Evolutionary conservation across 1,284 basidiomycete species (phyloP).

Genomic region (Cutaneotrichosporon daszewskae): DNA sequence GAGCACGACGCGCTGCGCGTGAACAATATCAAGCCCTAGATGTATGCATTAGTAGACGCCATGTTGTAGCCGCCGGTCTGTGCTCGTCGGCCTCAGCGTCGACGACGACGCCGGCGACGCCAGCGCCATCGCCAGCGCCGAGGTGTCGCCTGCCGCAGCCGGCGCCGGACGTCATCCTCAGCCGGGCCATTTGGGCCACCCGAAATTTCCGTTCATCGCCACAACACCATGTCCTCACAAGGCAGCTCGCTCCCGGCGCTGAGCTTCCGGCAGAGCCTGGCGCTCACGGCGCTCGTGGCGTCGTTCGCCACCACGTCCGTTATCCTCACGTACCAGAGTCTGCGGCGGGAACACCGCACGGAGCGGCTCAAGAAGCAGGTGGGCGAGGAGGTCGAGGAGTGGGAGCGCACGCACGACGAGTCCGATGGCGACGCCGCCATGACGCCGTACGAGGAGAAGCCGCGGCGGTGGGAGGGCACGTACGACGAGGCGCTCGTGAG

Average conservation of each 20-base stretch:
- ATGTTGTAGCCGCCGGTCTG: no score
- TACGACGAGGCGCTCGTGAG: slow-evolving; percentile 72
- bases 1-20: slow-evolving; percentile 37
- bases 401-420: slow-evolving; percentile 27
- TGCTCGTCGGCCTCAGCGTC: no score
- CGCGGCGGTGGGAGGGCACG: slow-evolving; percentile 36
- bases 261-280: slow-evolving; percentile 27
- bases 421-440: background rate
- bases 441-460: slow-evolving; percentile 18
- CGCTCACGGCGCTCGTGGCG: slow-evolving; percentile 40
- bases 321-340: slow-evolving; percentile 44
- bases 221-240: no score
- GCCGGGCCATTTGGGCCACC: no score
- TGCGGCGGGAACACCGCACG: slow-evolving; percentile 41
- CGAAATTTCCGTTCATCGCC: no score
- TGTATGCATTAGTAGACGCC: background rate
- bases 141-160: no score
- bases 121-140: no score
- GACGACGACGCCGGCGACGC: no score
- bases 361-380: slow-evolving; percentile 44
- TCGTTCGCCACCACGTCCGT: slow-evolving; percentile 37
- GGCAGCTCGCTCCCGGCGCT: slow-evolving; percentile 11
- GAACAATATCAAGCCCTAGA: slow-evolving; percentile 24
- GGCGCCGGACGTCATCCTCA: no score
- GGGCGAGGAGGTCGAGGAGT: slow-evolving; percentile 42